Evolutionary conservation across 306 rosid genomes (phyloP).

Genomic region (Vachellia collinsii): DNA sequence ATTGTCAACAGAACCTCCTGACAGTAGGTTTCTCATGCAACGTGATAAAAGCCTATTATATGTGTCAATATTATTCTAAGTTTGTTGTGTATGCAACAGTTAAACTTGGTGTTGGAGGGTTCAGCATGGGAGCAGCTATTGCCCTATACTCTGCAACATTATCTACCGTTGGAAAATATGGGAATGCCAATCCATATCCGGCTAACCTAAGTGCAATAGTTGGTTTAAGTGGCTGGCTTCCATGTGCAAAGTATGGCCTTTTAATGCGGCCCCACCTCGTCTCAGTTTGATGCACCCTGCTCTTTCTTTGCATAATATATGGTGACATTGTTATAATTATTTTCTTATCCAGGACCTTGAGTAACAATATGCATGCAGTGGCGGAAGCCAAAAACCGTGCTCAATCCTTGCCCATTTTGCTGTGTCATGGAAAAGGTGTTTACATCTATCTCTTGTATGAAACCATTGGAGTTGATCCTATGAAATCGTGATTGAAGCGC

Average conservation of each 20-base stretch:
- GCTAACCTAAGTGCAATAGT: constrained; percentile 81
- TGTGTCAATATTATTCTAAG: constrained; percentile 25
- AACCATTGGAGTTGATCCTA: neutral
- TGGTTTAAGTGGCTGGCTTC: constrained; percentile 99
- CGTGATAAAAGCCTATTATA: neutral
- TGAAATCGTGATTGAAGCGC: neutral
- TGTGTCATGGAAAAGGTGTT: constrained; percentile 95
- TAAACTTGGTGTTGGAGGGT: constrained; percentile 96
- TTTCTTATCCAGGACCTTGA: constrained; percentile 64
- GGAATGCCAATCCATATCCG: constrained; percentile 70
- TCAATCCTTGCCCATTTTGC: constrained; percentile 75
- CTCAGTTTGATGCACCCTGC: constrained; percentile 9
- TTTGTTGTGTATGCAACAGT: constrained; percentile 51
- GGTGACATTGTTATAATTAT: constrained; percentile 33
- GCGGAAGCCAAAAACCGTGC: constrained; percentile 69
- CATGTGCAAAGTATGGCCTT: constrained; percentile 82
- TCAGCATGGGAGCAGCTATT: constrained; percentile 98
- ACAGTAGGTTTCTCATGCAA: constrained; percentile 65
- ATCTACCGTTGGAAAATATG: constrained; percentile 69
- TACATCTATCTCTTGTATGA: neutral
- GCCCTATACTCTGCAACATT: constrained; percentile 88
- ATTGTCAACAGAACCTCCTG: constrained; percentile 90
- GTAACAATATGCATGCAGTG: constrained; percentile 61
- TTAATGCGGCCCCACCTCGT: constrained; percentile 27
- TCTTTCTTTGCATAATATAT: constrained; percentile 19